Base-by-base conservation (phyloP, 441 rosid species). In the Adansonia grandidieri region DNA sequence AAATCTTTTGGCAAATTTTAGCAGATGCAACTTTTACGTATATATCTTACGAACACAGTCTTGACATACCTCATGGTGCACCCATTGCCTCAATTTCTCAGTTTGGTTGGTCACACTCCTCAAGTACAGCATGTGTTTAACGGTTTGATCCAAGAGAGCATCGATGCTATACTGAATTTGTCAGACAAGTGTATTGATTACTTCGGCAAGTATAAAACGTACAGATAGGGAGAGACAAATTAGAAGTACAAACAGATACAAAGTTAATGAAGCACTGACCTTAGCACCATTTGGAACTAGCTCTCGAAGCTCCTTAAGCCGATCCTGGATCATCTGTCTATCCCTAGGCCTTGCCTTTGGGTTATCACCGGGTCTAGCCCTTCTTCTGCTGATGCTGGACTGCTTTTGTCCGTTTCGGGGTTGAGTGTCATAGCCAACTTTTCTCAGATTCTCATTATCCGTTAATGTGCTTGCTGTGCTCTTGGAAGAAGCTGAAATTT, bases 81-180 rank as follows among this genome's bases (percentile, higher is more conserved):
- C 81, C 77, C 85, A 86, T 19, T 83, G 83, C 74, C 61, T 84
- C 86, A 89, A 67, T 75, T 85, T 90, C 77, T 81, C 89, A 11
- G 91, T 89, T 56, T 83, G 92, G 65, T 86, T 77, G 3, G 92
- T 87, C 48, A 90, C 83, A 24, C 87, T 83, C 71, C 86, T 87
- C 53, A 90, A 78, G 74, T 86, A 81, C 81, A 82, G 68, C 88
- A 90, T 89, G 82, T 91, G 96, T 75, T 85, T 86, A 64, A 88
- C 73, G 11, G 96, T 88, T 64, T 67, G 84, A 60, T 85, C 92
- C 17, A 91, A 83, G 64, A 91, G 96, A 74, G 85, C 84, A 70
- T 91, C 96, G 22, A 91, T 91, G 90, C 96, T 91, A 78, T 90
- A 88, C 96, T 90, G 93, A 9, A 81, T 63, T 75, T 60, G 17